Base-by-base conservation (phyloP, 192 early-diverging fungal genomes). In the Blastocladiella britannica region DNA sequence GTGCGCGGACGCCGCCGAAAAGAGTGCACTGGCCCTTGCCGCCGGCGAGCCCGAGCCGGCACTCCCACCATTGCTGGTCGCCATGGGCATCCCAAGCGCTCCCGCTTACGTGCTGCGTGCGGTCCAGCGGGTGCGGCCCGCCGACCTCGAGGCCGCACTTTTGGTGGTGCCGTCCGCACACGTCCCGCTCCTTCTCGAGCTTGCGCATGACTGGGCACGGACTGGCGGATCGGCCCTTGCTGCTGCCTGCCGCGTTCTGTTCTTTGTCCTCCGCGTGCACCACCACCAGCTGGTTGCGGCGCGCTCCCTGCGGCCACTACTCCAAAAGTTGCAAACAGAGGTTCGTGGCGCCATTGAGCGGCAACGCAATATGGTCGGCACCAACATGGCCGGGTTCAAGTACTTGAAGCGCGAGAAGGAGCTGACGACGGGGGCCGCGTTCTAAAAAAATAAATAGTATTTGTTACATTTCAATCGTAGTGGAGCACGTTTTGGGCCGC, bases 271-370 rank as follows among this genome's bases (percentile, higher is more conserved):
- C 58, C 79, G 79, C 55, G 80, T 78, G 9, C 91, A 97, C 68
- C 88, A 93, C 66, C 75, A 81, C 72, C 88, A 97, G 70, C 81
- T 97, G 15, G 81, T 80, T 15, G 75, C 84, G 29, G 89, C 88
- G 29, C 78, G 83, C 53, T 62, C 82, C 25, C 81, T 94, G 73
- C 81, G 83, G 27, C 72, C 74, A 47, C 77, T 75, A 63, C 72
- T 97, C 20, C 73, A 78, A 43, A 80, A 75, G 23, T 81, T 94
- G 53, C 79, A 82, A 28, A 57, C 63, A n/a, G 67, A 81, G 30
- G 60, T 90, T 29, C 76, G 81, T 23, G 56, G 65, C 4, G 71
- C 72, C 53, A 72, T 94, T 18, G 67, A 79, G 30, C 63, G 67
- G n/a, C 80, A 92, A 58, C 78, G 86, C 28, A 87, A 93, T 59